These are phyloP conservation scores for Fusarium palustre DNA, from an alignment of 2,329 filamentous ascomycete species.

Conservation along the genomic window DNA sequence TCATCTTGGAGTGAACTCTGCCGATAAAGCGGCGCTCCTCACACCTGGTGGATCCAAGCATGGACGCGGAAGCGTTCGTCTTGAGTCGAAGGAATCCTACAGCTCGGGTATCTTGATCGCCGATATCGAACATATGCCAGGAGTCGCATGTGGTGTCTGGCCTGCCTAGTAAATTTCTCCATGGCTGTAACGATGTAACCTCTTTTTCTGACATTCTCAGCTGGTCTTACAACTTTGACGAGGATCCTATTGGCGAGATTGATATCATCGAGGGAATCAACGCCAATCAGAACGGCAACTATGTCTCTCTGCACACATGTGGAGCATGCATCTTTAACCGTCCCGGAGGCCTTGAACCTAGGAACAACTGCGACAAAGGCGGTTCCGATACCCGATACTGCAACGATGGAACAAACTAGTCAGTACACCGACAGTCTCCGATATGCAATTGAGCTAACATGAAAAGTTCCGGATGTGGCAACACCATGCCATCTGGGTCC, in stretches of 20 bases:
- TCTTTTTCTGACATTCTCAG: not conserved
- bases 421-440: not conserved
- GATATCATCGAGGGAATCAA: constrained; percentile 25
- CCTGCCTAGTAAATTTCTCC: constrained; percentile 6
- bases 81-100: constrained; percentile 19
- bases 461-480: constrained; percentile 5
- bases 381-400: constrained; percentile 3
- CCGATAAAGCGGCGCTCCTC: not conserved
- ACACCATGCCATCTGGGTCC: constrained; percentile 21
- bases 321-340: constrained; percentile 14
- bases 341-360: constrained; percentile 11
- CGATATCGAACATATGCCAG: constrained; percentile 27
- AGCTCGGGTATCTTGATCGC: constrained; percentile 24
- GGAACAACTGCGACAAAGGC: constrained; percentile 15
- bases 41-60: not conserved
- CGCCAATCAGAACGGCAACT: constrained; percentile 8
- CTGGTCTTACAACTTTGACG: constrained; percentile 27
- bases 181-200: not conserved
- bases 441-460: not conserved
- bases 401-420: constrained; percentile 6
- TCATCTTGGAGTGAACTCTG: constrained; percentile 11
- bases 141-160: constrained; percentile 21
- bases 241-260: constrained; percentile 24
- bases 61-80: constrained; percentile 17
- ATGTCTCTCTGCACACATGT: constrained; percentile 23